phyloP scores from a whole-genome alignment of 2,329 filamentous ascomycete genomes.

The Aspergillus unguis region DNA sequence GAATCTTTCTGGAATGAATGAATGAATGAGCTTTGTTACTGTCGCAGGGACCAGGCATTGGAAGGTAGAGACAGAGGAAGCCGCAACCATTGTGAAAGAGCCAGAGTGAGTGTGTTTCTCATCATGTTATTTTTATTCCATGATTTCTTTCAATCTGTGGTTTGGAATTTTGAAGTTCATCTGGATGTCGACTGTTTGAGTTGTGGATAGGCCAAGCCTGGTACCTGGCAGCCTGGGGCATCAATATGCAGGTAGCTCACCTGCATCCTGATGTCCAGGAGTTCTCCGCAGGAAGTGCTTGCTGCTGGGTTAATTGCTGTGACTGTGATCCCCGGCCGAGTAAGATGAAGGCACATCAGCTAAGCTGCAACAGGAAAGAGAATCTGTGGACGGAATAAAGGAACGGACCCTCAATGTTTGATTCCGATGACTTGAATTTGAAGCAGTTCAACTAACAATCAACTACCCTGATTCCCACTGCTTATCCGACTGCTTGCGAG shows the following conservation, averaged over 20 bases:
- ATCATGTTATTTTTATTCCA: slow-evolving; percentile 4
- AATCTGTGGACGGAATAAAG: slow-evolving; percentile 1
- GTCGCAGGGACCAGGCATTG: neutral
- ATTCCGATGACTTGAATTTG: no score
- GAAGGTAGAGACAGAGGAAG: neutral
- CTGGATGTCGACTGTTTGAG: neutral
- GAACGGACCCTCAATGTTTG: neutral
- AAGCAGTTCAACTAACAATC: no score
- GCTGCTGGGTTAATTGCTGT: slow-evolving; percentile 1
- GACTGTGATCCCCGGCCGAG: neutral
- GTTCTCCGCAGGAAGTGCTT: neutral
- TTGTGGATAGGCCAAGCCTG: neutral
- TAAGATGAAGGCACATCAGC: slow-evolving; percentile 3
- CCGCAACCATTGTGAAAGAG: neutral
- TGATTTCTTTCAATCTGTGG: neutral
- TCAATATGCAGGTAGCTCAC: no score
- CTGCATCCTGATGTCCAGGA: no score
- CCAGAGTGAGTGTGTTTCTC: neutral
- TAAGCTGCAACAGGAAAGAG: slow-evolving; percentile 8
- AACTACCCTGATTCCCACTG: no score
- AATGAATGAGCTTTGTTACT: slow-evolving; percentile 3
- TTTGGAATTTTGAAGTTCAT: neutral
- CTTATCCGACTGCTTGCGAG: no score
- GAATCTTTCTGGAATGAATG: no score
- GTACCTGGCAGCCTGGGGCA: no score